Base-by-base conservation (phyloP, 2,329 filamentous ascomycete species). In the Phaeosphaeria sp. region DNA sequence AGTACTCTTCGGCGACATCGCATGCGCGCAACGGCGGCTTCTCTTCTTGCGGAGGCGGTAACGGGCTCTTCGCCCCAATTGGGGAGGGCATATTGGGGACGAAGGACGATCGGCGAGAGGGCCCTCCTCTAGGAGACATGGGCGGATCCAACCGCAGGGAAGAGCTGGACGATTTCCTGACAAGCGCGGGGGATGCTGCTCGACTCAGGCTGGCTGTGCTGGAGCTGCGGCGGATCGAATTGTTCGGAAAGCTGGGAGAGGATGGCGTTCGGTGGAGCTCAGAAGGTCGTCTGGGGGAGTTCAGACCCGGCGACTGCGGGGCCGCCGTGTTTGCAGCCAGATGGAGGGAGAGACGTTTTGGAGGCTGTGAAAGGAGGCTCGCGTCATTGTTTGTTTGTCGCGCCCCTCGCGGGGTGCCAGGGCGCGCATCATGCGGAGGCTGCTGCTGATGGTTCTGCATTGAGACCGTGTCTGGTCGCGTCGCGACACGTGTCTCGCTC, bases 1-100 rank as follows among this genome's bases (percentile, higher is more conserved):
- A 91, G 74, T 90, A 87, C 9, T 86, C 83, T 48, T 82, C 84
- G 3, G 91, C 91, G 44, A 94, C 78, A 23, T 84, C 82, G 49
- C 80, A 81, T 23, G 86, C 82, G 11, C 85, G 87, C 41, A 80
- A 66, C 15, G 75, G 74, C 7, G 75, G 77, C 55, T 77, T 78
- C 59, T 77, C 73, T 27, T 76, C 76, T 49, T 72, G 70, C 49
- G 72, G 72, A 18, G 75, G 70, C 13, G 73, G 68, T 48, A 80
- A 73, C 42, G 78, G 76, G 52, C 78, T 79, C 62, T 76, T 79
- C 15, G 74, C 68, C 52, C 71, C 67, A 58, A 78, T 72, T n/a
- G 74, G 74, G 20, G 76, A 77, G 55, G 74, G 68, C 61, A 73
- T 68, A 53, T 68, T 73, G 9, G 81, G 78, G 55, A 79, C 75